A percentile compares a stretch with the other conserved stretches of the same genome.
Evolutionary conservation across 495 filamentous ascomycete genomes (phyloP).

Genomic region (Platismatia glauca): DNA sequence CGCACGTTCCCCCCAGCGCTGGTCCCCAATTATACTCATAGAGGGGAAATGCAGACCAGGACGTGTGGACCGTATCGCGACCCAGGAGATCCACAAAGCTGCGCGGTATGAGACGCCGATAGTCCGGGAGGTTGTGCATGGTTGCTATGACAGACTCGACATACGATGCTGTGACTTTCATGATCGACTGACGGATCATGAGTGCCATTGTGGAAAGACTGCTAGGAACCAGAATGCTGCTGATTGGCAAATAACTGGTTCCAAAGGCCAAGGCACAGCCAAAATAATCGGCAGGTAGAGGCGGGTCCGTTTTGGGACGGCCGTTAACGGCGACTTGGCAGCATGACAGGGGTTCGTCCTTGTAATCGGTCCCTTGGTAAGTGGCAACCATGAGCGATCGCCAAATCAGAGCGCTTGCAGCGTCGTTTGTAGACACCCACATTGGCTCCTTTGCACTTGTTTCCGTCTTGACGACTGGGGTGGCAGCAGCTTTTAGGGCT

Average conservation of each 20-base stretch:
- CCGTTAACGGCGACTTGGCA: constrained; percentile 2
- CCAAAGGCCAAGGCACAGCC: neutral
- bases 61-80: neutral
- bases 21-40: neutral
- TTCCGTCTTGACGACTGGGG: neutral
- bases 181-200: neutral
- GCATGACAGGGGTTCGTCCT: neutral
- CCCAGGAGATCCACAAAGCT: neutral
- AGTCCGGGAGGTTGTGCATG: neutral
- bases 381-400: neutral
- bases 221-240: neutral
- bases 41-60: constrained; percentile 2
- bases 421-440: constrained; percentile 4
- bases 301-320: neutral
- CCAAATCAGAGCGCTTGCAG: neutral
- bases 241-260: neutral
- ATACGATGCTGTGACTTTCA: neutral
- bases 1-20: neutral
- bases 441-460: neutral
- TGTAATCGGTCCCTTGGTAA: neutral
- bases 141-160: neutral
- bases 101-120: neutral
- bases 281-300: neutral
- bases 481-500: constrained; percentile 1
- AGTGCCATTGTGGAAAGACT: constrained; percentile 2